These are phyloP conservation scores for Rubroboletus pulcherrimus DNA, from an alignment of 768 basidiomycete genomes.

Conservation along the genomic window DNA sequence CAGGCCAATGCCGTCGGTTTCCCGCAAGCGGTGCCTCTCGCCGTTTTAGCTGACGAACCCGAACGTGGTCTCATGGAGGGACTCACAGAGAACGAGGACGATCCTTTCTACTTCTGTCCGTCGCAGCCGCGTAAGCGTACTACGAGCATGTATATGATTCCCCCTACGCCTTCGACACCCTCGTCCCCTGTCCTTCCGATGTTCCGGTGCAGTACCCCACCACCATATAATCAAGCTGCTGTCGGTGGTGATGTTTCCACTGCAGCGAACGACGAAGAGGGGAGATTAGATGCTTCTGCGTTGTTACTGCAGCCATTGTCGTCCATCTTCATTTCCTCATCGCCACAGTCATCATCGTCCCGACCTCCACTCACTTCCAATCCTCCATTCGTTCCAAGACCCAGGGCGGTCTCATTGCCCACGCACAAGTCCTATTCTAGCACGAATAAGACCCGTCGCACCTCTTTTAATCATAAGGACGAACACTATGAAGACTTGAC, in stretches of 20 bases:
- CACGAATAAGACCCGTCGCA: constrained; percentile 11
- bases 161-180: constrained; percentile 4
- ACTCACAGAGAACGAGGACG: constrained; percentile 18
- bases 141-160: constrained; percentile 24
- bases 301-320: constrained; percentile 29
- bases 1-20: constrained; percentile 19
- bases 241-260: not conserved
- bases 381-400: constrained; percentile 14
- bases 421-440: not conserved
- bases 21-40: constrained; percentile 9
- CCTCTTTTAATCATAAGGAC: constrained; percentile 15
- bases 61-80: not conserved
- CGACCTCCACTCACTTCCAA: constrained; percentile 12
- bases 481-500: constrained; percentile 29
- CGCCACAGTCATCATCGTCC: not conserved
- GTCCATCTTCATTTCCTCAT: constrained; percentile 11
- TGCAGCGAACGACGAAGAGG: not conserved
- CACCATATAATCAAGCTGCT: constrained; percentile 22
- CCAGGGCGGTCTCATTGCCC: constrained; percentile 29
- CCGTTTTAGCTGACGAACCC: not conserved
- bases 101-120: constrained; percentile 24
- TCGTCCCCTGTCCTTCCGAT: constrained; percentile 15
- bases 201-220: constrained; percentile 25
- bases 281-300: constrained; percentile 21
- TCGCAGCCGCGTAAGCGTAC: constrained; percentile 26